Conservation (phyloP, 2,329 filamentous ascomycete species). For the Apiospora malaysiana region DNA sequence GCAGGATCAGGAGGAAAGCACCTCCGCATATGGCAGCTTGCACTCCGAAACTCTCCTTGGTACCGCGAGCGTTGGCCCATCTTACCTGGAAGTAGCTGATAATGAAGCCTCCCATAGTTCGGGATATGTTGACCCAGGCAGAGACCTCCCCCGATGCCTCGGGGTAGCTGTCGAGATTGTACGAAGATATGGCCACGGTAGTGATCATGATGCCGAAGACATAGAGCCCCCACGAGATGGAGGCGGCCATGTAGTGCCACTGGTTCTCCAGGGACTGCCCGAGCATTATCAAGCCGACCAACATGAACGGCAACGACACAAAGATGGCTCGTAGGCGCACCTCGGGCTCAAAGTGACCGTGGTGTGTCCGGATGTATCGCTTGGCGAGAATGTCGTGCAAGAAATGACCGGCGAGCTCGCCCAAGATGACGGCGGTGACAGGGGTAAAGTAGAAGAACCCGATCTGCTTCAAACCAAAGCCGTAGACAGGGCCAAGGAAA, state of each 20-base stretch:
- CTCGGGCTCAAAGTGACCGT: conserved; percentile 63
- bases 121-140: conserved; percentile 56
- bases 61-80: conserved; percentile 52
- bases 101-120: conserved; percentile 57
- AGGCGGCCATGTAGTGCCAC: conserved; percentile 59
- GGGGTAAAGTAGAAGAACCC: conserved; percentile 65
- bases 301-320: conserved; percentile 54
- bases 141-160: conserved; percentile 60
- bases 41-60: conserved; percentile 51
- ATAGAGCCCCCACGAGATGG: conserved; percentile 58
- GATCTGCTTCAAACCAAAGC: conserved; percentile 55
- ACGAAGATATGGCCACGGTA: conserved; percentile 57
- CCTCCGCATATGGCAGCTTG: conserved; percentile 49
- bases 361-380: conserved; percentile 51
- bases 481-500: conserved; percentile 56
- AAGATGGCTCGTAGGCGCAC: conserved; percentile 56
- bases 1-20: conserved; percentile 44
- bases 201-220: conserved; percentile 62
- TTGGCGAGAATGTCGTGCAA: conserved; percentile 57
- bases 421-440: conserved; percentile 58
- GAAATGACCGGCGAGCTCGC: conserved; percentile 61
- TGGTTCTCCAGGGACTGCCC: conserved; percentile 55
- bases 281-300: conserved; percentile 55
- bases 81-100: conserved; percentile 58
- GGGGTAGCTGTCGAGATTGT: conserved; percentile 60